Percentiles rank a stretch among this genome's conserved stretches.
Evolutionary conservation across 768 basidiomycete genomes (phyloP).

Genomic region (Mrakia hoshinonis): DNA sequence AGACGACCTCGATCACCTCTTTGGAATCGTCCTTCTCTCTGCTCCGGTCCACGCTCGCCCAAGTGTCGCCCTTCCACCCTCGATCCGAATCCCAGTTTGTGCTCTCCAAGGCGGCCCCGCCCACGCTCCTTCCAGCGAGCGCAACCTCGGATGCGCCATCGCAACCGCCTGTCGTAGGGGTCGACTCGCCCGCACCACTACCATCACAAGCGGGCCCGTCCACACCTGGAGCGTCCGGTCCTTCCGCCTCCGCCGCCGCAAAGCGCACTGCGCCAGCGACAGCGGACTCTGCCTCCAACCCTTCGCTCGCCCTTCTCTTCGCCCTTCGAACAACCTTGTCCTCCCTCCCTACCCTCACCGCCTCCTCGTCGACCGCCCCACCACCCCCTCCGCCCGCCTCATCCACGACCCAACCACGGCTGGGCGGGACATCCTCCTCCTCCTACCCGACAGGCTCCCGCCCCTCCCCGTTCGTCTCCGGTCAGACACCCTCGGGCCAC

Average conservation of each 20-base stretch:
- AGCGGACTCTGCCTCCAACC: neutral
- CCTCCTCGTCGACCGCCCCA: constrained; percentile 17
- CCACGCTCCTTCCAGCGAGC: neutral
- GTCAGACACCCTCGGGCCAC: neutral
- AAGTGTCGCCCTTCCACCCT: constrained; percentile 19
- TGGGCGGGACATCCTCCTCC: neutral
- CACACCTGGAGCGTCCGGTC: neutral
- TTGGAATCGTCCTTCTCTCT: constrained; percentile 68
- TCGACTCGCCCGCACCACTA: neutral
- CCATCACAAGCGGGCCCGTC: too few species aligned
- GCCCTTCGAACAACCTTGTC: constrained; percentile 15
- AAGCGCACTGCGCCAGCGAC: neutral
- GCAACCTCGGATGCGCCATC: neutral
- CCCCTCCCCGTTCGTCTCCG: neutral
- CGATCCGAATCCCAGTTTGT: constrained; percentile 24
- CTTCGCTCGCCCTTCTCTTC: constrained; percentile 1
- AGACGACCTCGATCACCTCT: constrained; percentile 34
- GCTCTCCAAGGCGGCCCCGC: neutral
- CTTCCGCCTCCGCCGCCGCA: neutral
- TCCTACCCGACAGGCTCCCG: neutral
- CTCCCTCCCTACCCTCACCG: neutral
- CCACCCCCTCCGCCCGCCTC: neutral
- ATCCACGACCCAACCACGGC: neutral
- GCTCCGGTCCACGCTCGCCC: constrained; percentile 44
- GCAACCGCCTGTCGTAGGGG: neutral